Conservation (phyloP, 331 rosid species). For the Malus hybrid region DNA sequence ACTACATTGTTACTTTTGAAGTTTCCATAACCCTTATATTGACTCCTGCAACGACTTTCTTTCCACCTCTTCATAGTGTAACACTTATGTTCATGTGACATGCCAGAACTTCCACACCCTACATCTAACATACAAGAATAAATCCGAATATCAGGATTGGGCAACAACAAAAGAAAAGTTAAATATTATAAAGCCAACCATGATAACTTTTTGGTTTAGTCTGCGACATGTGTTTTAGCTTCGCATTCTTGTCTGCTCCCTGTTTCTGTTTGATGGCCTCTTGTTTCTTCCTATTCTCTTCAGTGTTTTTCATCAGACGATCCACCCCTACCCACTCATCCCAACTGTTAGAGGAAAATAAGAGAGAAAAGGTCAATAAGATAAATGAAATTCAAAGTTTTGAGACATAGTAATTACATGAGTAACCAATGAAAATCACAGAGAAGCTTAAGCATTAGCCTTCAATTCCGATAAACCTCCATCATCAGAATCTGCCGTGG, state of each 20-base stretch:
- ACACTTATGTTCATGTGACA: not conserved
- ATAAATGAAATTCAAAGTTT: conserved; percentile 2
- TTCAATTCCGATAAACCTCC: not conserved
- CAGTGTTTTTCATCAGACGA: conserved; percentile 54
- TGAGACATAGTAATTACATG: not conserved
- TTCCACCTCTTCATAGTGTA: not conserved
- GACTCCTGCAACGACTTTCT: not conserved
- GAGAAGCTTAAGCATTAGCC: not conserved
- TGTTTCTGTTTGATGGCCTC: conserved; percentile 20
- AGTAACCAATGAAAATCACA: not conserved
- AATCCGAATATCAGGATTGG: not conserved
- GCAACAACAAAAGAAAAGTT: not conserved
- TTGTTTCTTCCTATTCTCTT: conserved; percentile 48
- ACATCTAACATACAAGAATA: not conserved
- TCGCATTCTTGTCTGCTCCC: conserved; percentile 39
- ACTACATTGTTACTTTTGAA: not conserved
- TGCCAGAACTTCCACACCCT: not conserved
- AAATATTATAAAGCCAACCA: conserved; percentile 26
- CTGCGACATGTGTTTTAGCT: conserved; percentile 23
- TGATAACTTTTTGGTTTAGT: conserved; percentile 37
- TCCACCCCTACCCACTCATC: conserved; percentile 79
- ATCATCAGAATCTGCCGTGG: not conserved
- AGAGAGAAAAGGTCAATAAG: not conserved
- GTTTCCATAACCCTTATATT: not conserved
- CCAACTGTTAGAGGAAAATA: conserved; percentile 44